phyloP scores from a whole-genome alignment of 2,329 filamentous ascomycete genomes.

The Aspergillus pseudoglaucus region DNA sequence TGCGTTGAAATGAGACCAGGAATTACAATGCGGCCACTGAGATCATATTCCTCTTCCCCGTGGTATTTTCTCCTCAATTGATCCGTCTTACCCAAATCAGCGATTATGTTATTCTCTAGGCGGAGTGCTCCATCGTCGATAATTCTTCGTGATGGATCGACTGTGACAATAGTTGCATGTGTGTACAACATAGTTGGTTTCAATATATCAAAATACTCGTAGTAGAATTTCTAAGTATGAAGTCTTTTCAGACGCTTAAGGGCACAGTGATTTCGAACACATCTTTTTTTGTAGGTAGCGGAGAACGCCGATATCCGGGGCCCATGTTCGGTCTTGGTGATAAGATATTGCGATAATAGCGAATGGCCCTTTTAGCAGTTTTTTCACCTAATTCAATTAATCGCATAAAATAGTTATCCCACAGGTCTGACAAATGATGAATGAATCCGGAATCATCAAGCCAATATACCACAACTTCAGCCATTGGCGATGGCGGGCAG shows the following conservation, averaged over 20 bases:
- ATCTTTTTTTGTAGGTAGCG: neutral
- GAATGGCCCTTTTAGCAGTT: neutral
- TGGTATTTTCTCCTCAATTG: conserved; percentile 25
- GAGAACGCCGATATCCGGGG: neutral
- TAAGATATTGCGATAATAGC: neutral
- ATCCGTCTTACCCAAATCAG: conserved; percentile 39
- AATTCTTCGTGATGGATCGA: conserved; percentile 42
- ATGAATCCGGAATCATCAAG: too few species aligned
- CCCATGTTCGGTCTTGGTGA: neutral
- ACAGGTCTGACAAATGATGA: too few species aligned
- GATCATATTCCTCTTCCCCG: conserved; percentile 25
- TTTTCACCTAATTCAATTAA: too few species aligned
- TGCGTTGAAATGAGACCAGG: conserved; percentile 48
- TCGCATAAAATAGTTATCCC: too few species aligned
- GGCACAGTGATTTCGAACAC: neutral
- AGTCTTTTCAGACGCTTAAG: neutral
- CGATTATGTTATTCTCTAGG: conserved; percentile 35
- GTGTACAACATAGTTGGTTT: conserved; percentile 36
- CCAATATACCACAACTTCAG: too few species aligned
- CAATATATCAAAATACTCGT: neutral
- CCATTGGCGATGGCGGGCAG: too few species aligned
- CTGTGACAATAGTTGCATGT: conserved; percentile 48
- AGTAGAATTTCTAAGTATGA: neutral
- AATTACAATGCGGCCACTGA: conserved; percentile 41
- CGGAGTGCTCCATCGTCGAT: conserved; percentile 44